Base-by-base conservation (phyloP, 2,329 filamentous ascomycete genomes). In the Ophiocordyceps camponoti-leonardi region DNA sequence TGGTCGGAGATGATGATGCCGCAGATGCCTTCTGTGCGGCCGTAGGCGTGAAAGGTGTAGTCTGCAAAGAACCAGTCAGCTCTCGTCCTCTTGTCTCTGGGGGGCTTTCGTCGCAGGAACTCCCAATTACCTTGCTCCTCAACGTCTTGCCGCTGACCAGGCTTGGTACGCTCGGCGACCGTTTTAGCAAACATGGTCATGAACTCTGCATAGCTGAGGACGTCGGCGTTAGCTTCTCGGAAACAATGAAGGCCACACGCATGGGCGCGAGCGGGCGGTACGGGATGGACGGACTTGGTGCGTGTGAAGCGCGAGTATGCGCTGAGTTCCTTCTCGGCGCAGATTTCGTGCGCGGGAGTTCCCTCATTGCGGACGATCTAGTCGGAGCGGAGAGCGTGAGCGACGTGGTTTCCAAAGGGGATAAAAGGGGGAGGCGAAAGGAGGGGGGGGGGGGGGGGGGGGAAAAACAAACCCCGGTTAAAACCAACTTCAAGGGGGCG, bases 121-220 rank as follows among this genome's bases (percentile, higher is more conserved):
- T 26, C 23, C 23, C 4, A 26, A 4, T 23, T 35, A 22, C 79
- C 78, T 68, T 87, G 77, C 63, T 92, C 79, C 65, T 93, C 83
- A 46, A 94, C 80, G 60, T 87, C 85, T 64, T 93, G 84, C 60
- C 86, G 73, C 64, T 87, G 79, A 46, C 83, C 86, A n/a, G 81
- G 76, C 49, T 72, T 71, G 49, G 86, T 94, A 55, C 85, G 75
- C 66, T 93, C 85, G 49, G 90, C 90, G 43, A 95, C 82, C 18
- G 83, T 90, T 65, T 86, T 86, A 63, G 79, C 77, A 68, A 93
- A 90, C 56, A 94, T 70, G 47, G 79, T 83, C 79, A 94, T 85
- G 71, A 93, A 77, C 53, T 74, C 68, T 58, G 66, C 69, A 69
- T 72, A 64, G 52, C 62, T 65, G 45, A 28, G 44, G 12, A 43